A percentile compares a stretch with the other conserved stretches of the same genome.
Conservation (phyloP, 169 alveolate genomes). For the Plasmodium gallinaceum region DNA sequence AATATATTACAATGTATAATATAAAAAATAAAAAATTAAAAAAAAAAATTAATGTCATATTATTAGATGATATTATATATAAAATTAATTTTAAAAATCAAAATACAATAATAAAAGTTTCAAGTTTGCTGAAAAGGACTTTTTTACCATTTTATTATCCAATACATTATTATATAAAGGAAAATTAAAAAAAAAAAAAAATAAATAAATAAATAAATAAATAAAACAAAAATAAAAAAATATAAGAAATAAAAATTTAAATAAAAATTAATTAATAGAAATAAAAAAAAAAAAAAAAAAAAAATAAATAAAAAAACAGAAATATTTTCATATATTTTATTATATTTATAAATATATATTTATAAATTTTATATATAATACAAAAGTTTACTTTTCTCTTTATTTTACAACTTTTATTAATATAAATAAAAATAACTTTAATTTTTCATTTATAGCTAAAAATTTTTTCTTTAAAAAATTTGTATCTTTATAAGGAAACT, state of each 20-base stretch:
- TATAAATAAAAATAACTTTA: too few species aligned
- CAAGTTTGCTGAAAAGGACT: background rate
- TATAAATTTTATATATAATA: too few species aligned
- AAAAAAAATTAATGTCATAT: slow-evolving; percentile 16
- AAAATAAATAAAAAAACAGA: too few species aligned
- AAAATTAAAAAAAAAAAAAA: background rate
- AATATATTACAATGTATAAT: background rate
- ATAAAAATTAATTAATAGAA: background rate
- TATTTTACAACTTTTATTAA: too few species aligned
- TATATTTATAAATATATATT: too few species aligned
- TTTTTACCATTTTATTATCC: slow-evolving; percentile 24
- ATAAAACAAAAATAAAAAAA: background rate
- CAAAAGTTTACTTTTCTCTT: too few species aligned
- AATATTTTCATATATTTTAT: too few species aligned
- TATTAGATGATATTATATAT: slow-evolving; percentile 26
- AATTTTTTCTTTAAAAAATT: too few species aligned
- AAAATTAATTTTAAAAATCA: slow-evolving; percentile 1
- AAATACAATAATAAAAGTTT: background rate
- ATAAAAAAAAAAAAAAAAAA: too few species aligned
- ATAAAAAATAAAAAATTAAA: background rate
- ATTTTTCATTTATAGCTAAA: too few species aligned
- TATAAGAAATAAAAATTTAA: background rate
- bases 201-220: background rate
- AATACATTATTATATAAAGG: slow-evolving; percentile 30
- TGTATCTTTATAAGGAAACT: too few species aligned